phyloP scores from a whole-genome alignment of 2,329 filamentous ascomycete species.

The Epicoccum sorghinum region DNA sequence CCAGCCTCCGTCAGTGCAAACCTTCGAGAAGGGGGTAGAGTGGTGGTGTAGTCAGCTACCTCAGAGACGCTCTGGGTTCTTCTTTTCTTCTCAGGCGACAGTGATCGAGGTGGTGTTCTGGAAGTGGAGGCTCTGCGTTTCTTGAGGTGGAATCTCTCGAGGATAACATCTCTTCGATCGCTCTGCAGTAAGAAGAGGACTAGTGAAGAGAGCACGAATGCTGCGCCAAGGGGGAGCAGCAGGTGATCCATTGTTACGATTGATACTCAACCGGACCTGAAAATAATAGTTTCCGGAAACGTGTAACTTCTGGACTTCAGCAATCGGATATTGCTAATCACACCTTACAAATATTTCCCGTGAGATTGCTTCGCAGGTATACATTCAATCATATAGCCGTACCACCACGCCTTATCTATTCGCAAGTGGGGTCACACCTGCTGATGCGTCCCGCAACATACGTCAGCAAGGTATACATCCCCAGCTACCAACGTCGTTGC shows the following conservation, averaged over 20 bases:
- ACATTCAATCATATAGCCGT: background rate
- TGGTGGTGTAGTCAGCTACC: conserved; percentile 48
- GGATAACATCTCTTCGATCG: conserved; percentile 49
- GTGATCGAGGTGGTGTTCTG: conserved; percentile 59
- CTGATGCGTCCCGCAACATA: background rate
- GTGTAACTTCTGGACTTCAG: background rate
- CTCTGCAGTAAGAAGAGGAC: conserved; percentile 38
- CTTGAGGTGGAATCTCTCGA: conserved; percentile 48
- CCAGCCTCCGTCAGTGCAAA: conserved; percentile 33
- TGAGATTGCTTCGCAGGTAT: background rate
- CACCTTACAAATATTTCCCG: background rate
- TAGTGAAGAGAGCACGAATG: conserved; percentile 36
- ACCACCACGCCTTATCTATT: background rate
- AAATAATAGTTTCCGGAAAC: background rate
- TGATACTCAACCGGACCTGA: background rate
- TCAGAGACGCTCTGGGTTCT: conserved; percentile 22
- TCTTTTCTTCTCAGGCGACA: conserved; percentile 56
- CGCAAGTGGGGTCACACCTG: background rate
- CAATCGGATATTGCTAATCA: too few relatives aligned
- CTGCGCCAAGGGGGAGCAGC: conserved; percentile 38
- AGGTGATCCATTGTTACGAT: conserved; percentile 27
- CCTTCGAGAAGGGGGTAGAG: conserved; percentile 61
- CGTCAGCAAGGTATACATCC: background rate
- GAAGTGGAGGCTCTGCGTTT: conserved; percentile 54
- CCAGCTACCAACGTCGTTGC: background rate